phyloP scores from a whole-genome alignment of 1,284 basidiomycete species.

The Microbotryomycetes sp. region DNA sequence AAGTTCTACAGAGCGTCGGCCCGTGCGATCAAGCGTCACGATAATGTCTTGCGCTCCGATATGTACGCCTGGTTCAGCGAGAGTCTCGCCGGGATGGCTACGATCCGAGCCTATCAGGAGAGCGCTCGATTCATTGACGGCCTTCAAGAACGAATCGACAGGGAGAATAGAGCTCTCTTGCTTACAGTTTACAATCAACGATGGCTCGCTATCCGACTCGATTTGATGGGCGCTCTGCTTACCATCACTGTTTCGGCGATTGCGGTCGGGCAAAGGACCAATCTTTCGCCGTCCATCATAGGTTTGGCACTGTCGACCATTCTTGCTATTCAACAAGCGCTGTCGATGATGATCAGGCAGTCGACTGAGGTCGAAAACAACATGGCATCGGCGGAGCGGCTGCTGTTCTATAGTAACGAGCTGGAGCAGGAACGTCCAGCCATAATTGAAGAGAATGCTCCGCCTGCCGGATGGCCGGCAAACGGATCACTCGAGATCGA shows the following conservation, averaged over 20 bases:
- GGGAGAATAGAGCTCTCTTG: slow-evolving; percentile 41
- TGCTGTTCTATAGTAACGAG: slow-evolving; percentile 37
- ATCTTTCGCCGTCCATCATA: neutral
- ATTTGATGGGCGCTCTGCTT: slow-evolving; percentile 36
- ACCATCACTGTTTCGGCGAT: slow-evolving; percentile 39
- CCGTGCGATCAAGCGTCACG: slow-evolving; percentile 60
- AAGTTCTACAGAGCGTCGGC: slow-evolving; percentile 60
- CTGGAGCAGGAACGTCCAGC: slow-evolving; percentile 34
- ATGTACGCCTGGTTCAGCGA: slow-evolving; percentile 37
- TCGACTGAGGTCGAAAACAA: slow-evolving; percentile 43
- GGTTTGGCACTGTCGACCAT: slow-evolving; percentile 10
- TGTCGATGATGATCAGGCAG: slow-evolving; percentile 32
- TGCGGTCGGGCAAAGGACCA: slow-evolving; percentile 14
- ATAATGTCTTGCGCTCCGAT: slow-evolving; percentile 36
- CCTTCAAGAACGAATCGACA: slow-evolving; percentile 30
- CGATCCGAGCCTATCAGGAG: slow-evolving; percentile 50
- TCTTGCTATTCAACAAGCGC: slow-evolving; percentile 12
- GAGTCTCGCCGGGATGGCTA: slow-evolving; percentile 58
- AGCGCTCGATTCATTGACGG: slow-evolving; percentile 8
- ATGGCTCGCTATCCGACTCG: slow-evolving; percentile 45
- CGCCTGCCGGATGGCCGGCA: slow-evolving; percentile 37
- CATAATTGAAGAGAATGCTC: slow-evolving; percentile 18
- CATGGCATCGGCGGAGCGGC: slow-evolving; percentile 39
- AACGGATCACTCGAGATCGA: slow-evolving; percentile 38
- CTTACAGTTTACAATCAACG: slow-evolving; percentile 42